Base-by-base conservation (phyloP, 768 basidiomycete species). In the Leccinum uliginosum region DNA sequence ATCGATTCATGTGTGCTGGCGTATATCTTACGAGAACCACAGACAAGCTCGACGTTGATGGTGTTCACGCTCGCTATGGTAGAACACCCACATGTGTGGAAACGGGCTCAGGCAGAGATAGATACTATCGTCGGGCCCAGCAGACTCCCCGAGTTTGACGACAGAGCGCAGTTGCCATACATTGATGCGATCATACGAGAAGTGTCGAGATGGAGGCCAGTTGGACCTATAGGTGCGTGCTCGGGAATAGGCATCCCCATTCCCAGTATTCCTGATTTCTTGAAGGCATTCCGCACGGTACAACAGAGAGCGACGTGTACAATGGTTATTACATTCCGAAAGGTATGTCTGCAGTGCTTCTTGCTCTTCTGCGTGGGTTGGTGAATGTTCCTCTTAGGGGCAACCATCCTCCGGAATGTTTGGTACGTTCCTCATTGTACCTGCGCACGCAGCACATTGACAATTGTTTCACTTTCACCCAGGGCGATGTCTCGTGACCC, bases 261-360 rank as follows among this genome's bases (percentile, higher is more conserved):
- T 8, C 5, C 3, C 3, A 11, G 11, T 30, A 10, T 5, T 26
- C 45, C n/a, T 35, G 21, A 32, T 56, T n/a, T 23, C 21, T 6
- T 23, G 9, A 23, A 53, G 54, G 52, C 9, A 19, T 70, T 30
- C 65, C 69, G 6, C 72, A 72, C 54, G 45, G 57, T 7, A 27
- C 63, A 1, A 75, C 73, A 0, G 57, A 67, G 43, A 74, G 75
- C 55, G 77, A 78, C 35, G 55, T 71, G 6, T 78, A 78, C 60
- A 63, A 71, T 32, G 73, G 75, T 14, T 79, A 78, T 54, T 65
- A 78, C 12, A 84, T 84, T 43, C 83, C 83, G 5, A 73, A 74
- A 56, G 83, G 82, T 40, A 53, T 26, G 44, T 19, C 9, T 17
- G 2, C 4, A 23, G 43, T 9, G 8, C 14, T 49, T 26, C 27